Base-by-base conservation (phyloP, 2,329 filamentous ascomycete species). In the Neonectria coccinea region DNA sequence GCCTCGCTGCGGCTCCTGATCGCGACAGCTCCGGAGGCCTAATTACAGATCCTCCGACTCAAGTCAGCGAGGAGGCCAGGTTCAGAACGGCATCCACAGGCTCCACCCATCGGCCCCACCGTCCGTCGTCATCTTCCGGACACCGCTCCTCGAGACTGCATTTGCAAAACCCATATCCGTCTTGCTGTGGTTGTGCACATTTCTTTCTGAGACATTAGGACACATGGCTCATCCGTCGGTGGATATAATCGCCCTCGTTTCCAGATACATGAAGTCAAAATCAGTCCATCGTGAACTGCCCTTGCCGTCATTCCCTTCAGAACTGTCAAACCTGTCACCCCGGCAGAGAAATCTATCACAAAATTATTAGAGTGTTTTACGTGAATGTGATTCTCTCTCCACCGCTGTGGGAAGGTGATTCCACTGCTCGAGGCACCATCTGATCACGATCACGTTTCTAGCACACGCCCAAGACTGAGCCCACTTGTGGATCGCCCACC, bases 61-160 rank as follows among this genome's bases (percentile, higher is more conserved):
- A 36, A 58, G 25, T 39, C 29, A 36, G 11, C 55, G 50, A 25
- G 53, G 53, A 48, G 18, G 29, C 18, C 50, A 36, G 56, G 29
- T 51, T 67, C 52, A 65, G 25, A 56, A 59, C 62, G 66, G 68
- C 56, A 45, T 47, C 47, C 59, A 56, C 61, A 20, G 5, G 29
- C 25, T 52, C 59, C 57, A 61, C 44, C 25, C 58, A 70, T 68
- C 68, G 59, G 70, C 68, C 67, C 70, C 70, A 67, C 70, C 48
- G 52, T 55, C 44, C 47, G 39, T 39, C 42, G 31, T 50, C 58
- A 53, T 29, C 61, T 27, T 56, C 60, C 65, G 39, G 25, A 18
- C 39, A 58, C 39, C 51, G 27, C 22, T 48, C 20, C 48, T 62
- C 58, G n/a, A 33, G 9, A 33, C 29, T 51, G n/a, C 29, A 33